phyloP scores from a whole-genome alignment of 1,139 yeast genomes.

The Saccharomyces hybrid region DNA sequence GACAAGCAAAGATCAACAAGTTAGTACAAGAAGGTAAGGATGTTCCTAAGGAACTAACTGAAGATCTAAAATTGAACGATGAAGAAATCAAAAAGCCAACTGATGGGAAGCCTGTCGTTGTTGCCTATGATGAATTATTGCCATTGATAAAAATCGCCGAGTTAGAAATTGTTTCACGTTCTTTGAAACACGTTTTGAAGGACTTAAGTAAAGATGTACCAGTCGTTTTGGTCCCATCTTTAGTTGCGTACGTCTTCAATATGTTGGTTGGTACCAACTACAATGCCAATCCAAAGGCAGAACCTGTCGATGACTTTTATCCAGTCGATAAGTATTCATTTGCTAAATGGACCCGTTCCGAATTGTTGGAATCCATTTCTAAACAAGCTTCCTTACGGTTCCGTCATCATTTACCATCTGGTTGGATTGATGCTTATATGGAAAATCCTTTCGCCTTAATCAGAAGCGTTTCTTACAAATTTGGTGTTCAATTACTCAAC shows the following conservation, averaged over 20 bases:
- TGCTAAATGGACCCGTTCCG: conserved; percentile 38
- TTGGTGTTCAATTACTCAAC: conserved; percentile 78
- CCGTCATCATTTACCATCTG: conserved; percentile 47
- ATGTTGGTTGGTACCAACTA: conserved; percentile 51
- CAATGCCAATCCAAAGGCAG: conserved; percentile 39
- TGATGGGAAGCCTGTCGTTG: conserved; percentile 24
- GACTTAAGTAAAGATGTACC: conserved; percentile 42
- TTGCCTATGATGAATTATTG: conserved; percentile 32
- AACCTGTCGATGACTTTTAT: conserved; percentile 39
- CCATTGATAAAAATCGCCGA: conserved; percentile 44
- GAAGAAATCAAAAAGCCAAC: conserved; percentile 34
- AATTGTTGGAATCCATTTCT: conserved; percentile 39
- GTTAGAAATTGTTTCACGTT: conserved; percentile 72
- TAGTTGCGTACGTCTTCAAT: conserved; percentile 68
- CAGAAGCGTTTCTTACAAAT: conserved; percentile 65
- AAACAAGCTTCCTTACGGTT: conserved; percentile 52
- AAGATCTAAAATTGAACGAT: conserved; percentile 31
- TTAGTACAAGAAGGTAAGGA: conserved; percentile 32
- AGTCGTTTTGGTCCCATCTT: conserved; percentile 45
- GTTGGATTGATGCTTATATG: conserved; percentile 37
- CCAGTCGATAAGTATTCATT: conserved; percentile 33
- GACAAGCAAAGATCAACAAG: conserved; percentile 34
- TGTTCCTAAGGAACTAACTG: conserved; percentile 32
- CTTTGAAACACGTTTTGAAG: conserved; percentile 68
- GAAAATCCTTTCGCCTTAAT: conserved; percentile 43